Evolutionary conservation across 2,329 filamentous ascomycete species (phyloP), one percentile per base, ranked within the genome.

Genomic region (Akanthomyces uredinophilus): DNA sequence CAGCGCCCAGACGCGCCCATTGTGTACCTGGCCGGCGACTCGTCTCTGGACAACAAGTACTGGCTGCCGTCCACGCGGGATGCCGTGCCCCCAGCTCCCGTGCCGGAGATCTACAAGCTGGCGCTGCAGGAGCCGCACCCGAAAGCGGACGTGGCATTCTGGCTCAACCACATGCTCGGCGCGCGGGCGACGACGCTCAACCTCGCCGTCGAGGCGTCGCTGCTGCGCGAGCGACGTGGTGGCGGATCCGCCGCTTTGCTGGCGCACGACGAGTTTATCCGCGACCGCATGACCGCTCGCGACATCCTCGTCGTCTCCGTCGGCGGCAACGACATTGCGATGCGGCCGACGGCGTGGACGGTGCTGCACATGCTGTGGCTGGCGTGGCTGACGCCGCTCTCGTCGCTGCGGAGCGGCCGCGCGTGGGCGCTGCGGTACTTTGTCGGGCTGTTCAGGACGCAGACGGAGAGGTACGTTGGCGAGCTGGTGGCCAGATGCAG

Each of bases 1-100:
- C 41, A 39, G 4, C 52, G 60, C 20, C 51, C 41, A 5, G 52
- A 11, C 18, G n/a, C 24, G 8, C 60, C 60, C 2, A 57, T 62
- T n/a, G 52, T 57, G 20, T 62, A 57, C 37, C n/a, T 62, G 18
- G 60, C 60, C 13, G 60, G 60, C 14, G 60, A 61, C 35, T 61
- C 60, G 5, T 56, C 60, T 1, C 44, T 61, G 3, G 60, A 61
- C 51, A 61, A 61, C 51, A 61, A 61, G 43, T 56, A 49, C 51
- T 61, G 60, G 60, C 41, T 61, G 29, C 43, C 59, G 3, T 39
- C 49, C 18, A 20, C 49, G 37, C 52, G 4, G n/a, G 32, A 8
- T 11, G 32, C 32, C 32, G 32, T 11, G 32, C 32, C 32, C 32
- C 1, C 35, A 24, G 32, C 24, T 11, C 3, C n/a, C 6, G 11